Evolutionary conservation across 495 filamentous ascomycete genomes (phyloP).

Genomic region (Penicillium coprophilum): DNA sequence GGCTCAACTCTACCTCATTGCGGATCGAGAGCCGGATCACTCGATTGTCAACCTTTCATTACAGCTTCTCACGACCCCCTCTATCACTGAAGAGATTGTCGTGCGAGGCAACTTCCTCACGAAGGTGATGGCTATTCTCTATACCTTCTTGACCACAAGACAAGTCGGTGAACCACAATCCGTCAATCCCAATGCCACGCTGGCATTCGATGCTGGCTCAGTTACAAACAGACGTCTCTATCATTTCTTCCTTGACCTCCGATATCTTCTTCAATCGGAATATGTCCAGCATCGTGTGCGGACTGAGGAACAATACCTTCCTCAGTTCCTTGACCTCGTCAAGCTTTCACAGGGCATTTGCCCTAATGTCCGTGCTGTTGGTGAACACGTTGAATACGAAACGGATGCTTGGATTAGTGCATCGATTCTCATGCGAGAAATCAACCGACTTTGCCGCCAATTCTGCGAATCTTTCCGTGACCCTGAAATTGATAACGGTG

Average conservation of each 20-base stretch:
- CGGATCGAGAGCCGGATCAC: slow-evolving; percentile 94
- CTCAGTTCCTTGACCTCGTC: slow-evolving; percentile 93
- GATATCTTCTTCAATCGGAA: slow-evolving; percentile 81
- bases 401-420: slow-evolving; percentile 98
- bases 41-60: slow-evolving; percentile 97
- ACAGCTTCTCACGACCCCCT: slow-evolving; percentile 94
- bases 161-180: slow-evolving; percentile 93
- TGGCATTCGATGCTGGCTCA: slow-evolving; percentile 89
- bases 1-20: slow-evolving; percentile 92
- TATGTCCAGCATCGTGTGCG: slow-evolving; percentile 82
- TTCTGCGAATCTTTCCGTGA: slow-evolving; percentile 83
- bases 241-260: slow-evolving; percentile 92
- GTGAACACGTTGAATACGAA: slow-evolving; percentile 97
- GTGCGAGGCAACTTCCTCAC: slow-evolving; percentile 95
- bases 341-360: slow-evolving; percentile 96
- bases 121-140: slow-evolving; percentile 91
- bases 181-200: slow-evolving; percentile 74
- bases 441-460: slow-evolving; percentile 86
- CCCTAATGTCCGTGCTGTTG: slow-evolving; percentile 86
- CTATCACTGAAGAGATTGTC: slow-evolving; percentile 92
- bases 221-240: slow-evolving; percentile 93
- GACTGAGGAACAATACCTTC: slow-evolving; percentile 77
- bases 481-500: slow-evolving; percentile 55
- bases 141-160: slow-evolving; percentile 92
- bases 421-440: slow-evolving; percentile 88